Evolutionary conservation across 2,329 filamentous ascomycete species (phyloP).

Genomic region (Ascochyta koolunga): DNA sequence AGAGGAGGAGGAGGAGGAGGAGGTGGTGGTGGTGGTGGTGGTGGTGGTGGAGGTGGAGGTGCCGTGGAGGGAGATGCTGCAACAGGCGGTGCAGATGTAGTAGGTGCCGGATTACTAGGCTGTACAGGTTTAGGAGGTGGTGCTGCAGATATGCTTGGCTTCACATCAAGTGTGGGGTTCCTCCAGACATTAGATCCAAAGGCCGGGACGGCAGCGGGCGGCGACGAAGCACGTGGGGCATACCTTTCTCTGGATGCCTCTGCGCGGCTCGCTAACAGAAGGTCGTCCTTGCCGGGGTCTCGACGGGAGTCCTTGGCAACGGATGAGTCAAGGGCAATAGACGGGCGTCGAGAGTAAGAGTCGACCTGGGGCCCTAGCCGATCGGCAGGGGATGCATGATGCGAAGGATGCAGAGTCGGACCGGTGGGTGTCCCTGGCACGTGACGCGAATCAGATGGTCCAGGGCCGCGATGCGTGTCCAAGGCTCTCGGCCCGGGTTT

Average conservation of each 20-base stretch:
- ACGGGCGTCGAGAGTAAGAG: constrained; percentile 46
- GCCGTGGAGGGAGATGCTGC: too few relatives aligned
- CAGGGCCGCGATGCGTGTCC: constrained; percentile 41
- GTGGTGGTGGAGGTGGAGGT: constrained; percentile 23
- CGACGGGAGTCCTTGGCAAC: constrained; percentile 43
- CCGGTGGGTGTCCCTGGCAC: constrained; percentile 43
- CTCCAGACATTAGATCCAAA: constrained; percentile 57
- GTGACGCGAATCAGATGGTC: constrained; percentile 38
- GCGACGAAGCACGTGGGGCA: constrained; percentile 56
- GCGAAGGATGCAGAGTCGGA: constrained; percentile 39
- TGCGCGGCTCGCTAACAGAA: constrained; percentile 53
- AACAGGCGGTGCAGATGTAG: constrained; percentile 24
- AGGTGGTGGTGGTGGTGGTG: constrained; percentile 25
- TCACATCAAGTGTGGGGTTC: constrained; percentile 46
- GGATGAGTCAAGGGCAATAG: constrained; percentile 42
- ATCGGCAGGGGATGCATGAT: constrained; percentile 42
- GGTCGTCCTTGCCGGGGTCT: constrained; percentile 53
- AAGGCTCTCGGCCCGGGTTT: constrained; percentile 38
- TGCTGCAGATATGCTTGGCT: constrained; percentile 28
- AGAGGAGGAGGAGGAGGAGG: constrained; percentile 29
- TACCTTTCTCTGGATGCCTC: constrained; percentile 56
- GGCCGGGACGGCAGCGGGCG: constrained; percentile 62
- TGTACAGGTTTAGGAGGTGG: constrained; percentile 39
- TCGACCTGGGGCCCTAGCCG: constrained; percentile 39
- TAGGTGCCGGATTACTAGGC: constrained; percentile 23